Base-by-base conservation (phyloP, 441 rosid genomes). In the Corymbia citriodora region DNA sequence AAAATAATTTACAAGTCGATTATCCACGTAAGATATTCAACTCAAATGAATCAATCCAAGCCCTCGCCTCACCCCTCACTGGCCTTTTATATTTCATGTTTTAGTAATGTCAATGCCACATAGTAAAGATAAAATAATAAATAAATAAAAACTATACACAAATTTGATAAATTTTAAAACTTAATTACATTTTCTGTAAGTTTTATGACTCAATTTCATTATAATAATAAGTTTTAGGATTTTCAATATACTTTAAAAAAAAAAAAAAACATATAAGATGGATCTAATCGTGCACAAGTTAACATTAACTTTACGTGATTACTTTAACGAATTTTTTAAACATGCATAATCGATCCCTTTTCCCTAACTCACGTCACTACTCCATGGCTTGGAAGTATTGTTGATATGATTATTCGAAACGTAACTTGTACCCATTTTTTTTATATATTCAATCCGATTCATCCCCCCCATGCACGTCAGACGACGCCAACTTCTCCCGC, bases 151-250 rank as follows among this genome's bases (percentile, higher is more conserved):
- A 40, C 1, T 40, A 40, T 40, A 40, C 45, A 68, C 1, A 4
- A 31, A 68, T 68, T 31, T 68, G 18, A 68, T 0, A 16, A n/a
- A 3, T 8, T 68, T 0, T 15, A 31, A 15, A 29, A 15, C 18
- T 68, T 4, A 4, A 15, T n/a, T 65, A 3, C 9, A 31, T 6
- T 68, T 68, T 68, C 31, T 10, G 12, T 68, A 68, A 68, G 0
- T 68, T 68, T 68, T 31, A 17, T 0, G 0, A 17, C 1, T 68
- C 0, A 31, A 9, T 68, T 68, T 1, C 6, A 68, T 7, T 9
- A 31, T 10, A 31, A 4, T 17, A 3, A 31, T 2, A 0, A 9
- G 2, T 16, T 68, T 1, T 16, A 68, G 16, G 8, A 18, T 31
- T 2, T 68, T 2, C 0, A 16, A 2, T 68, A 23, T 17, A 4